A percentile compares a stretch with the other conserved stretches of the same genome.
Conservation (phyloP, 345 rosid genomes). For the Laguncularia racemosa region DNA sequence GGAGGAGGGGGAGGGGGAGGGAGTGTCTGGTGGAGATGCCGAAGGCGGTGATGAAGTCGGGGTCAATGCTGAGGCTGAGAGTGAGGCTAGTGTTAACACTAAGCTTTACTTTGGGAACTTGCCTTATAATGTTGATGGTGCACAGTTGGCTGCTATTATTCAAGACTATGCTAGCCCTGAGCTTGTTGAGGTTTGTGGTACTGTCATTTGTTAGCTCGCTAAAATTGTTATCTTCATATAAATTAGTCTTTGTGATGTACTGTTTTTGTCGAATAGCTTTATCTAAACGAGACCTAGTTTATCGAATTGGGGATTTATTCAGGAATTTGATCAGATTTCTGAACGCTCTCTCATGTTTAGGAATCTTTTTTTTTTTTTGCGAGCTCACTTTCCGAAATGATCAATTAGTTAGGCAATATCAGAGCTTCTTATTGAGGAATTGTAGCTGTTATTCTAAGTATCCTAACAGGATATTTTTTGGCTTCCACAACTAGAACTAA, state of each 20-base stretch:
- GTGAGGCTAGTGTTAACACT: conserved; percentile 28
- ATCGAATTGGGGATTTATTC: too few species aligned
- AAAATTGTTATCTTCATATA: not conserved
- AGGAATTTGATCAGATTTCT: too few species aligned
- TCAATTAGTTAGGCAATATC: too few species aligned
- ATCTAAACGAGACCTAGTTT: too few species aligned
- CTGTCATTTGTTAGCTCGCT: not conserved
- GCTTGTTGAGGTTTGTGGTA: conserved; percentile 51
- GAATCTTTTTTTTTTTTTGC: too few species aligned
- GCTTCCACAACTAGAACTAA: too few species aligned
- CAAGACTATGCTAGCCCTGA: conserved; percentile 78
- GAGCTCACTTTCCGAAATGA: too few species aligned
- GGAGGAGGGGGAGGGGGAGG: conserved; percentile 10
- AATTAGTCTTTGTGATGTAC: not conserved
- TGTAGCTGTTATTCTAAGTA: too few species aligned
- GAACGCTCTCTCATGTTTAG: too few species aligned
- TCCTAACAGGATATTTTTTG: too few species aligned
- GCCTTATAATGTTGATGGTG: conserved; percentile 85
- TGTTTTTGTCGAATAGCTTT: not conserved
- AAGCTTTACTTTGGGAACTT: conserved; percentile 91
- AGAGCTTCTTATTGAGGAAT: too few species aligned
- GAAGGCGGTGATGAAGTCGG: too few species aligned
- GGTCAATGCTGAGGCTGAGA: conserved; percentile 7
- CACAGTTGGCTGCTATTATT: conserved; percentile 81
- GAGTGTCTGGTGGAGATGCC: conserved; percentile 7